Percentiles rank a stretch among this genome's conserved stretches.
Conservation (phyloP, 176 grass and related monocot species). For the Raddia distichophylla region DNA sequence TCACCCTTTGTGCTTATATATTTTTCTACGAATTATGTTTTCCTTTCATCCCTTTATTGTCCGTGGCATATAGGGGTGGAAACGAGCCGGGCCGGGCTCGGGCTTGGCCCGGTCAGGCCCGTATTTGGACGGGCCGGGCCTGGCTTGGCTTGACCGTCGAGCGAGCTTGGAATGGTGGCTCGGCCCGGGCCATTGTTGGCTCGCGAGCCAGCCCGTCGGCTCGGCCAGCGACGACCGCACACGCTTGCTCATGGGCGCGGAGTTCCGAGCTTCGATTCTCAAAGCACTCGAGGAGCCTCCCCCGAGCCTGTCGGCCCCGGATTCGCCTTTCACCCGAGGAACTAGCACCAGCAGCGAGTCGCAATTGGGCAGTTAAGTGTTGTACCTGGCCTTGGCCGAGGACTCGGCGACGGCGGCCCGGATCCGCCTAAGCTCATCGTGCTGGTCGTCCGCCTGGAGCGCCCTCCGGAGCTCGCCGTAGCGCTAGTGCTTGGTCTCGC, state of each 20-base stretch:
- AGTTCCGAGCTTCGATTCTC: constrained; percentile 56
- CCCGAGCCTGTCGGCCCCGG: constrained; percentile 41
- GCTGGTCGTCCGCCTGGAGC: constrained; percentile 60
- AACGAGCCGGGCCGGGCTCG: too few species aligned
- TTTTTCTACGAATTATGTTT: too few species aligned
- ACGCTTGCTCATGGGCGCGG: constrained; percentile 59
- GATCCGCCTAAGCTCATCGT: constrained; percentile 67
- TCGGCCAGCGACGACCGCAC: constrained; percentile 71
- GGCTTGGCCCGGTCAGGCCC: too few species aligned
- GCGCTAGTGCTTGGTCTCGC: constrained; percentile 62
- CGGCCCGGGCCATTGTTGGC: too few species aligned
- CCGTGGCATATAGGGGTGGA: too few species aligned
- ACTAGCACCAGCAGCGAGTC: background rate
- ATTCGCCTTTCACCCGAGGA: constrained; percentile 41
- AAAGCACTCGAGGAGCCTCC: constrained; percentile 39
- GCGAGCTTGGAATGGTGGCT: too few species aligned
- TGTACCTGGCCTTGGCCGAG: constrained; percentile 57
- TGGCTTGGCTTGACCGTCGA: too few species aligned
- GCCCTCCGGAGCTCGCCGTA: constrained; percentile 58
- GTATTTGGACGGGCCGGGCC: too few species aligned
- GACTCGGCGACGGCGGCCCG: constrained; percentile 55
- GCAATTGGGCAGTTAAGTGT: background rate
- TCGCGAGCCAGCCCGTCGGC: too few species aligned
- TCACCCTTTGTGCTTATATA: too few species aligned
- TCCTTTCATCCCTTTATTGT: too few species aligned